Percentiles rank a stretch among this genome's conserved stretches.
phyloP scores from a whole-genome alignment of 306 rosid species.

The Medicago lupulina region DNA sequence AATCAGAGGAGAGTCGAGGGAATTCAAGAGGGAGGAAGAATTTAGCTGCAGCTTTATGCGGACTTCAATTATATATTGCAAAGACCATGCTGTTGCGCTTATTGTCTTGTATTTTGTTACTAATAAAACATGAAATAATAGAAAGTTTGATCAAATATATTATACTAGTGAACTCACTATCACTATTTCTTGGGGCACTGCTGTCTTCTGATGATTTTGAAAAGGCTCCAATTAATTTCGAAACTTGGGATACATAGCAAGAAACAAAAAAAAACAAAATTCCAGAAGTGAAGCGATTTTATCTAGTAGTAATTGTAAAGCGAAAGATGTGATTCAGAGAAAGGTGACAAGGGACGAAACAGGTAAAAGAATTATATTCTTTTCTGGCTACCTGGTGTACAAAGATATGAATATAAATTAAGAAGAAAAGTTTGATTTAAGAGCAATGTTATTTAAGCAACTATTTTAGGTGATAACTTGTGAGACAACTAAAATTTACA shows the following conservation, averaged over 20 bases:
- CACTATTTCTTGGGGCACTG: not conserved
- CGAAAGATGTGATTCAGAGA: constrained; percentile 32
- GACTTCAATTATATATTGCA: not conserved
- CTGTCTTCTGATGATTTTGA: constrained; percentile 44
- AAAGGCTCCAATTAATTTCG: constrained; percentile 22
- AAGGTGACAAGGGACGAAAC: constrained; percentile 39
- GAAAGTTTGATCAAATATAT: not conserved
- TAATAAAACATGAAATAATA: constrained; percentile 1
- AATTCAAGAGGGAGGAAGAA: not conserved
- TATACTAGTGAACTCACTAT: not conserved
- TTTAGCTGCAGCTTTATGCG: constrained; percentile 28
- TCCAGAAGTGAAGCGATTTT: constrained; percentile 46
- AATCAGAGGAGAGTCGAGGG: not conserved
- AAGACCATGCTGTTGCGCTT: constrained; percentile 5
- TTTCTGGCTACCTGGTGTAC: constrained; percentile 3
- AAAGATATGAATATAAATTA: constrained; percentile 39
- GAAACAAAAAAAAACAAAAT: constrained; percentile 51
- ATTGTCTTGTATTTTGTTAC: constrained; percentile 3
- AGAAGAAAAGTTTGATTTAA: constrained; percentile 48
- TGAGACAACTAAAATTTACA: too few relatives aligned
- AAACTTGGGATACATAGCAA: constrained; percentile 2
- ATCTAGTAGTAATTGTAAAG: constrained; percentile 43
- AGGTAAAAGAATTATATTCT: not conserved
- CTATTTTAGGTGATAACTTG: too few relatives aligned
- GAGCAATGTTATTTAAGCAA: too few relatives aligned